These are phyloP conservation scores for Globisporangium paroecandrum DNA, from an alignment of 352 stramenopile genomes.

Conservation along the genomic window DNA sequence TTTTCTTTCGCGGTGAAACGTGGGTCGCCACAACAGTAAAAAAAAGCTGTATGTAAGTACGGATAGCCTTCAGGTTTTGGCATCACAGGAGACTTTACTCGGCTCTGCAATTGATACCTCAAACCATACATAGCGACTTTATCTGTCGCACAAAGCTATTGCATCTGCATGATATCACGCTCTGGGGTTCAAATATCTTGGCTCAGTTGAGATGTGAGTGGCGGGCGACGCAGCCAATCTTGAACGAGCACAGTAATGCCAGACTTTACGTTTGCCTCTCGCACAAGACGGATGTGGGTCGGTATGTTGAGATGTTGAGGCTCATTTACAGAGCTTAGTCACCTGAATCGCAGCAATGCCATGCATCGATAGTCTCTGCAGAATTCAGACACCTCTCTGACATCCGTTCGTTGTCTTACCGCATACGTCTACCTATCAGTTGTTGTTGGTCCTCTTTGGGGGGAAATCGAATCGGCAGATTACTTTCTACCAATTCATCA, in stretches of 20 bases:
- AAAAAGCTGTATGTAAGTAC: background rate
- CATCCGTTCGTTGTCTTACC: background rate
- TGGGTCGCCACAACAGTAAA: background rate
- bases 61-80: background rate
- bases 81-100: background rate
- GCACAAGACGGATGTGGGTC: background rate
- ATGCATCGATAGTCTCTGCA: background rate
- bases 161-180: background rate
- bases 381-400: background rate
- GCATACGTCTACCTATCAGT: background rate
- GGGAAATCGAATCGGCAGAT: slow-evolving; percentile 1
- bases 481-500: background rate
- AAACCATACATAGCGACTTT: background rate
- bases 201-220: background rate
- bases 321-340: background rate
- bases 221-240: background rate
- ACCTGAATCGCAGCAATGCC: background rate
- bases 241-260: background rate
- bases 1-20: background rate
- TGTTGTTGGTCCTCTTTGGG: background rate
- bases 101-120: background rate
- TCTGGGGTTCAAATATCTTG: background rate
- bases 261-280: background rate
- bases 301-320: background rate
- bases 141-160: background rate